Base-by-base conservation (phyloP, 164 flowering plant genomes). In the Echeveria elegans region DNA sequence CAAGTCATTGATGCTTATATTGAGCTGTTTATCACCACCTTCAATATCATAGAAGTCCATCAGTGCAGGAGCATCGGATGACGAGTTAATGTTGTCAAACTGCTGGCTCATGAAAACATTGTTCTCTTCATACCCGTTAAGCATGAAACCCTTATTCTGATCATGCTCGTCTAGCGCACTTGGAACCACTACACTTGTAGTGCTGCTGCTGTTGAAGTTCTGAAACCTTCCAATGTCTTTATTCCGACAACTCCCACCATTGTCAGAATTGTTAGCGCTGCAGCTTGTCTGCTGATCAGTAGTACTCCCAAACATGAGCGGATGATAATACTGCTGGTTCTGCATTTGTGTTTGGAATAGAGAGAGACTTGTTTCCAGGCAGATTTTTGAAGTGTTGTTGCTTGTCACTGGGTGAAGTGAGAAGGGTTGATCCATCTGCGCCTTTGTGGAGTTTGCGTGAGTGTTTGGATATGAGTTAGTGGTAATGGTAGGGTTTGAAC, bases 271-370 rank as follows among this genome's bases (percentile, higher is more conserved):
- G 32, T 56, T 56, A 28, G 61, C 26, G 32, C 32, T 24, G 61
- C 61, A 56, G 61, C 61, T 56, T 28, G 61, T 56, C 61, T 56
- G 61, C 61, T 56, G 61, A 56, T 28, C 61, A 56, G 61, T 53
- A 38, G 12, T 43, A 12, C 32, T 28, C 61, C 32, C 34, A 56
- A 29, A 50, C 24, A 50, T 21, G 1, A 50, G 26, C 5, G 56
- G 56, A 24, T 50, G 56, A 50, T 50, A 50, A 21, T 50, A 50
- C 56, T 50, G 61, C 32, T 56, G 32, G 18, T 26, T 52, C 26
- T 52, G 58, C 28, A 23, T 21, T 23, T 9, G 28, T 8, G 58
- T 8, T 52, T n/a, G 28, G 58, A 52, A 7, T 23, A 52, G 56
- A 50, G 32, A 56, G 26, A 28, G 30, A 56, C 31, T 28, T 28